Conservation (phyloP, 345 rosid genomes). For the Arabidopsis suecica region DNA sequence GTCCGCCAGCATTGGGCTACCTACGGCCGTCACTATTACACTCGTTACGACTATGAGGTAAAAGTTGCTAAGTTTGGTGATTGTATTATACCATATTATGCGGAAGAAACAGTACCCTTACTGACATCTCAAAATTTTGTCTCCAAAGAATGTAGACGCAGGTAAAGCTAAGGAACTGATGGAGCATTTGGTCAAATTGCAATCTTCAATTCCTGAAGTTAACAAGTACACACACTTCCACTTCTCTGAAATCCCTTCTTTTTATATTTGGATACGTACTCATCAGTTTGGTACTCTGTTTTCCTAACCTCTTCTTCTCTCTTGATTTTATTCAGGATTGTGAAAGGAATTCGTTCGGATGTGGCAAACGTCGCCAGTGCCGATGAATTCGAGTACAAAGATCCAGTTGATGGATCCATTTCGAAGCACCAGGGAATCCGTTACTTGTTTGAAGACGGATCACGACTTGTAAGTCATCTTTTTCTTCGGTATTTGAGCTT, state of each 20-base stretch:
- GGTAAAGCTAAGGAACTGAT: conserved; percentile 89
- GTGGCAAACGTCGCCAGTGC: conserved; percentile 77
- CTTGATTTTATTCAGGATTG: conserved; percentile 54
- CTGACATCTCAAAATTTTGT: conserved; percentile 37
- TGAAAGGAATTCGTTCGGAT: conserved; percentile 67
- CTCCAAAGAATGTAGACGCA: conserved; percentile 89
- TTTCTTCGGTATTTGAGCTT: background rate
- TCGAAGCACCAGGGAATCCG: conserved; percentile 96
- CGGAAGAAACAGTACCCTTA: conserved; percentile 21
- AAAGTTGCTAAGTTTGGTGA: conserved; percentile 8
- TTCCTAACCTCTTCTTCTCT: background rate
- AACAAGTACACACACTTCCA: conserved; percentile 61
- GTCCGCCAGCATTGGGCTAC: conserved; percentile 90
- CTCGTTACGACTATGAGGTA: conserved; percentile 99
- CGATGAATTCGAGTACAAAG: conserved; percentile 97
- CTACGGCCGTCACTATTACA: conserved; percentile 96
- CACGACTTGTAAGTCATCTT: conserved; percentile 71
- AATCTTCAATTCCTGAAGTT: conserved; percentile 77
- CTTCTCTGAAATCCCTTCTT: conserved; percentile 8
- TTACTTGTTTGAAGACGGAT: conserved; percentile 93
- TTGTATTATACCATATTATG: background rate
- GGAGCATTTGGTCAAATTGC: conserved; percentile 82
- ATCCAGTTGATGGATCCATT: conserved; percentile 96
- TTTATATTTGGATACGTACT: background rate
- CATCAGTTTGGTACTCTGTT: conserved; percentile 11